phyloP scores from a whole-genome alignment of 148 eudicot genomes.

The Rhododendron williamsianum region DNA sequence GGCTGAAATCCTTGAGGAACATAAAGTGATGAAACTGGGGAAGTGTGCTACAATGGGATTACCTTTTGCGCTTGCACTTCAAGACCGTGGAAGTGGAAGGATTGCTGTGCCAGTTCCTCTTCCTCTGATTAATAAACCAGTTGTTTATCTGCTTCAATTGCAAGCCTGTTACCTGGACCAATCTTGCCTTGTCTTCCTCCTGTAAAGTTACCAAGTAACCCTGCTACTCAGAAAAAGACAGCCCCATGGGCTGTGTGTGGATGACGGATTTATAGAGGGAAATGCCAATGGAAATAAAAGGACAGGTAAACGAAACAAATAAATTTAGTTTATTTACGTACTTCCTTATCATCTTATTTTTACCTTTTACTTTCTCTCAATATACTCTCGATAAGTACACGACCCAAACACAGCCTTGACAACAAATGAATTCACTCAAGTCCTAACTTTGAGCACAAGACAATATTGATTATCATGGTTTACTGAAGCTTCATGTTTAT shows the following conservation, averaged over 20 bases:
- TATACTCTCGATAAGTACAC: neutral
- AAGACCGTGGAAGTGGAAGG: slow-evolving; percentile 57
- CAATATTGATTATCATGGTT: neutral
- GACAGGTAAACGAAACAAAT: neutral
- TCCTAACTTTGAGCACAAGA: neutral
- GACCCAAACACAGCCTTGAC: neutral
- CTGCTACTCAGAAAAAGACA: neutral
- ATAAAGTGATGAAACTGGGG: neutral
- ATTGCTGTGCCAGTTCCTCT: slow-evolving; percentile 78
- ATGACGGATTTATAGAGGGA: neutral
- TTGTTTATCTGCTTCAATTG: slow-evolving; percentile 37
- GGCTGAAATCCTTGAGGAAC: slow-evolving; percentile 2
- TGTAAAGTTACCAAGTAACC: slow-evolving; percentile 2
- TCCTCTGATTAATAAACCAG: too few species aligned
- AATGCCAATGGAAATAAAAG: neutral
- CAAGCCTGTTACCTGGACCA: slow-evolving; percentile 80
- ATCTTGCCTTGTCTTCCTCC: slow-evolving; percentile 82
- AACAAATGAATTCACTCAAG: neutral
- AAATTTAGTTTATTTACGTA: neutral
- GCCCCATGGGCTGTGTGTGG: neutral
- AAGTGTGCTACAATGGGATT: neutral
- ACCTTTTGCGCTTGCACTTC: slow-evolving; percentile 84
- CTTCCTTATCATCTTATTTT: neutral
- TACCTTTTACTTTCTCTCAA: neutral
- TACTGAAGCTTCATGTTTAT: neutral